Conservation (phyloP, 345 rosid species). For the Citrus sp. region DNA sequence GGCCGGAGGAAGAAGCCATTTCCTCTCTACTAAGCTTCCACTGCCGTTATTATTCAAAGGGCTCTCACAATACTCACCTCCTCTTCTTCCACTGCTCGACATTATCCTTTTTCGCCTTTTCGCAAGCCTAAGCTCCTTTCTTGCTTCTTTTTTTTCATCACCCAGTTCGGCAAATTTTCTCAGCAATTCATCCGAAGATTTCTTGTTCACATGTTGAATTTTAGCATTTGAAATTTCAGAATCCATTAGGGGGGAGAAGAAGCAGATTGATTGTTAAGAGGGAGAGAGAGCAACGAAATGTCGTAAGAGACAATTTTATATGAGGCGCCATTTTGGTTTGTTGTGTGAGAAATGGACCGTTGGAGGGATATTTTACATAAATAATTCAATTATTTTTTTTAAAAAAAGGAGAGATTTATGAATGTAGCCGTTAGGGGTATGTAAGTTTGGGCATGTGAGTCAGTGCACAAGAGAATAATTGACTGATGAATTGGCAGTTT, state of each 20-base stretch:
- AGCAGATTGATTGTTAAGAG: background rate
- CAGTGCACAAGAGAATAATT: background rate
- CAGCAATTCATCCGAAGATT: slow-evolving; percentile 82
- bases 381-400: slow-evolving; percentile 17
- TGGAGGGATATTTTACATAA: slow-evolving; percentile 9
- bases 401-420: background rate
- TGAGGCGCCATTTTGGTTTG: slow-evolving; percentile 7
- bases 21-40: slow-evolving; percentile 46
- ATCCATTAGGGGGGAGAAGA: slow-evolving; percentile 2
- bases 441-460: slow-evolving; percentile 12
- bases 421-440: slow-evolving; percentile 48
- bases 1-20: slow-evolving; percentile 55
- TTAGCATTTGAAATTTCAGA: slow-evolving; percentile 6
- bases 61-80: slow-evolving; percentile 18
- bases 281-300: slow-evolving; percentile 5
- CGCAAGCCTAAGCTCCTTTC: slow-evolving; percentile 10
- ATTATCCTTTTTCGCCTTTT: slow-evolving; percentile 37
- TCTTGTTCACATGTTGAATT: slow-evolving; percentile 67
- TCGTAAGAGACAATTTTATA: background rate
- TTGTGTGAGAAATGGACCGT: slow-evolving; percentile 59
- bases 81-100: slow-evolving; percentile 6
- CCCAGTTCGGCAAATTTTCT: slow-evolving; percentile 61
- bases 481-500: background rate
- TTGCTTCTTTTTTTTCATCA: slow-evolving; percentile 19
- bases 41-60: slow-evolving; percentile 17